A percentile compares a stretch with the other conserved stretches of the same genome.
Evolutionary conservation across 2,329 filamentous ascomycete species (phyloP).

Genomic region (Dactylonectria macrodidyma): DNA sequence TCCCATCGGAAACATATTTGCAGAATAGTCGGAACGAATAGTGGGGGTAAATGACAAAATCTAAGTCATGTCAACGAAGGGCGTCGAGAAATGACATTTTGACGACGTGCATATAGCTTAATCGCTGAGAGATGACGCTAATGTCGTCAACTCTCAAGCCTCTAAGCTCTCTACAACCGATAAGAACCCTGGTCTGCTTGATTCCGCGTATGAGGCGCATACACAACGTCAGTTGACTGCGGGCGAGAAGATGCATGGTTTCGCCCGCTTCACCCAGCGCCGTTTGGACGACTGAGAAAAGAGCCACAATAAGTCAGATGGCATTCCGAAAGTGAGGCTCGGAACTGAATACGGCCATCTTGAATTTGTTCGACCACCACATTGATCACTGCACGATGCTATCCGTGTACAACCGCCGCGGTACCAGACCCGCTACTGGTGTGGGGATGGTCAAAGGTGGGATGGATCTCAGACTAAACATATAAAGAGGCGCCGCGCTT

Average conservation of each 20-base stretch:
- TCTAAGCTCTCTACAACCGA: neutral
- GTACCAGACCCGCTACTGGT: slow-evolving; percentile 1
- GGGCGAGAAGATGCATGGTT: neutral
- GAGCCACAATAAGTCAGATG: neutral
- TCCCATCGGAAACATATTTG: neutral
- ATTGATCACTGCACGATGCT: neutral
- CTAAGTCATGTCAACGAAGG: slow-evolving; percentile 23
- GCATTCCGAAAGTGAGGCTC: neutral
- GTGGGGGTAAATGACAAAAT: neutral
- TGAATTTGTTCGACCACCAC: too few species aligned
- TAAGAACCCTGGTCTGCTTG: neutral
- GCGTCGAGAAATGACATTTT: slow-evolving; percentile 15
- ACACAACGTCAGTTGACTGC: neutral
- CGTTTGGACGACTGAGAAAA: neutral
- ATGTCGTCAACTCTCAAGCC: neutral
- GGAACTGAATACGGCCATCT: neutral
- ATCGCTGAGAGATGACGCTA: neutral
- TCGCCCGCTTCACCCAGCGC: too few species aligned
- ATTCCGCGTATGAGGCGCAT: neutral
- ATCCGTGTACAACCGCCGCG: neutral
- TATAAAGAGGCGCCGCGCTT: slow-evolving; percentile 6
- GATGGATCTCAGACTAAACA: neutral
- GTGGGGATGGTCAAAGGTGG: slow-evolving; percentile 3
- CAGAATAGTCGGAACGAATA: neutral
- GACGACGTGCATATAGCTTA: slow-evolving; percentile 23